Percentiles rank a stretch among this genome's conserved stretches.
phyloP scores from a whole-genome alignment of 257 asterid species.

The Solanum verrucosum region DNA sequence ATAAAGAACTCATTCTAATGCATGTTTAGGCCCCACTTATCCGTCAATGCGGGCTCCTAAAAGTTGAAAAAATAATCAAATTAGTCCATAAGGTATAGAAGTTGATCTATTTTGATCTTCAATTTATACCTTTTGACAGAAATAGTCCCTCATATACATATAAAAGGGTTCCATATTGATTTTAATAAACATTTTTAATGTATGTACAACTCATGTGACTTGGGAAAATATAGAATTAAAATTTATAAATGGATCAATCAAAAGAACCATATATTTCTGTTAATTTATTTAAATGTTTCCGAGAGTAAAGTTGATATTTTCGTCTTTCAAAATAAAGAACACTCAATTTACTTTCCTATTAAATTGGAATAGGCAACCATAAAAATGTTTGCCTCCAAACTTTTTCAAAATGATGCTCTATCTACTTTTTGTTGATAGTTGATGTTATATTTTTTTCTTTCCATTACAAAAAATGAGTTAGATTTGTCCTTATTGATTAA shows the following conservation, averaged over 20 bases:
- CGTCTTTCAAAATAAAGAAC: no score
- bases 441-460: background rate
- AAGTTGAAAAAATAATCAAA: background rate
- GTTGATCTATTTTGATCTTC: background rate
- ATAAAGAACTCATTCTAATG: background rate
- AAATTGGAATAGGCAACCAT: no score
- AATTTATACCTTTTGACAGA: background rate
- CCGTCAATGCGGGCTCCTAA: background rate
- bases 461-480: background rate
- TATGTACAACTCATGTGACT: background rate
- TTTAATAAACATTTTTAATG: background rate
- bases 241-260: no score
- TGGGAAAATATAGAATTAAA: background rate
- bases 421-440: background rate
- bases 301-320: no score
- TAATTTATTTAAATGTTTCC: no score
- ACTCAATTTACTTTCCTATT: no score
- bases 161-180: background rate
- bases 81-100: background rate
- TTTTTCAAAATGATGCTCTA: background rate
- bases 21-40: background rate
- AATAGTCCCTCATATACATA: background rate
- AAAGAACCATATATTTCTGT: no score
- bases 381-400: background rate
- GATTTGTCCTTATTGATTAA: background rate